phyloP scores from a whole-genome alignment of 2,329 filamentous ascomycete genomes.

The Ophiognomonia clavigignenti-juglandacearum region DNA sequence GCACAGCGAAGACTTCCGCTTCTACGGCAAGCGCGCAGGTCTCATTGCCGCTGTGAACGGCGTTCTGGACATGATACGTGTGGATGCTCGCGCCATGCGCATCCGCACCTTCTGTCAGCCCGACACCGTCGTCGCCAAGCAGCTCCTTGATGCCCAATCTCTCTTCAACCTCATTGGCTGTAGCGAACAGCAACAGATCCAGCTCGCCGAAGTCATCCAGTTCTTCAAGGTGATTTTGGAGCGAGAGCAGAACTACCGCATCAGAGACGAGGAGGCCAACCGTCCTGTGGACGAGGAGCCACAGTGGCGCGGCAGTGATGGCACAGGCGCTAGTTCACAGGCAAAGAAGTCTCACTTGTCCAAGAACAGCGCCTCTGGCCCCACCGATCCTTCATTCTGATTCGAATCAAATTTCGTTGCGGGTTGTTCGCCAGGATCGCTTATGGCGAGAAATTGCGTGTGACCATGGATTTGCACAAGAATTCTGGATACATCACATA shows the following conservation, averaged over 20 bases:
- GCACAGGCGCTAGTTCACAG: constrained; percentile 5
- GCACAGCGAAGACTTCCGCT: constrained; percentile 49
- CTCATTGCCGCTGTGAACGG: constrained; percentile 38
- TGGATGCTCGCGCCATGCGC: constrained; percentile 47
- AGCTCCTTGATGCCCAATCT: constrained; percentile 48
- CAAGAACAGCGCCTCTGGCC: constrained; percentile 2
- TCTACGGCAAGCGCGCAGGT: constrained; percentile 44
- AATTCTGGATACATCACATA: too few species aligned
- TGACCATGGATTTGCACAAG: too few species aligned
- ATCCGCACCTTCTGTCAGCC: constrained; percentile 54
- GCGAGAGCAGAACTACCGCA: constrained; percentile 32
- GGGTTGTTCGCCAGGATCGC: too few species aligned
- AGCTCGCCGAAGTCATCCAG: constrained; percentile 44
- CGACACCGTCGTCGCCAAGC: constrained; percentile 53
- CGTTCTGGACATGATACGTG: constrained; percentile 47
- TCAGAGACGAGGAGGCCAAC: constrained; percentile 14
- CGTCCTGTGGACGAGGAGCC: not conserved
- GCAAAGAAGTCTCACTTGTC: constrained; percentile 1
- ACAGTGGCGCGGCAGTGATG: constrained; percentile 1
- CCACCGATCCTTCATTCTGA: not conserved
- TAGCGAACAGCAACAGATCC: constrained; percentile 36
- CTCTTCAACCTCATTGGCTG: constrained; percentile 46
- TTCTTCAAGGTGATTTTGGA: constrained; percentile 52
- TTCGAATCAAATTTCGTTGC: too few species aligned
- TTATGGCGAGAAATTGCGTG: too few species aligned